Percentiles rank a stretch among this genome's conserved stretches.
phyloP scores from a whole-genome alignment of 2,329 filamentous ascomycete genomes.

The Tympanopsis confertula region DNA sequence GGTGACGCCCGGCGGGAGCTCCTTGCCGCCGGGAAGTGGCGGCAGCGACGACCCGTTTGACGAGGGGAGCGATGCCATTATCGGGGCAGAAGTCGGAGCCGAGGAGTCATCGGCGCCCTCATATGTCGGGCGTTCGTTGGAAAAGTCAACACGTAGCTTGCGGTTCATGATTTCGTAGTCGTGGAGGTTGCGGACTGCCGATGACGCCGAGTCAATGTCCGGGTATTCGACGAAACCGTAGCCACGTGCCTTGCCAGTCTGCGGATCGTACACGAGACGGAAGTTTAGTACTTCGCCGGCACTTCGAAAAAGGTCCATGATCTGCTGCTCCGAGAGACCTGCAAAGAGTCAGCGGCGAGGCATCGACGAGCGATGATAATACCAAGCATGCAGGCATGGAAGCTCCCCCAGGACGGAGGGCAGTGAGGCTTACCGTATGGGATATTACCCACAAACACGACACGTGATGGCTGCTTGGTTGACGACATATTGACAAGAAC shows the following conservation, averaged over 20 bases:
- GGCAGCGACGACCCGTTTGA: constrained; percentile 34
- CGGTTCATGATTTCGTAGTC: constrained; percentile 91
- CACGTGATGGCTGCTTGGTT: constrained; percentile 63
- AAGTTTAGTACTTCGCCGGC: constrained; percentile 87
- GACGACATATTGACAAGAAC: constrained; percentile 40
- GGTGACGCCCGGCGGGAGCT: constrained; percentile 70
- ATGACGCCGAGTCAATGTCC: constrained; percentile 72
- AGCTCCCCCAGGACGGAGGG: constrained; percentile 3
- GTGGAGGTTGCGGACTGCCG: constrained; percentile 88
- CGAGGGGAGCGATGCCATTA: constrained; percentile 7
- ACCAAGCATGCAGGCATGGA: neutral
- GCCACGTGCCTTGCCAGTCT: constrained; percentile 87
- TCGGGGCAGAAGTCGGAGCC: constrained; percentile 1
- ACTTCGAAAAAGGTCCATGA: constrained; percentile 82
- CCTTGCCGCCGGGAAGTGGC: constrained; percentile 72
- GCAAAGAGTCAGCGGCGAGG: constrained; percentile 5
- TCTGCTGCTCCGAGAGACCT: constrained; percentile 94
- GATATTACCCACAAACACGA: constrained; percentile 78
- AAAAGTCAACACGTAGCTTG: constrained; percentile 90
- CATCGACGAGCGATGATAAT: constrained; percentile 1
- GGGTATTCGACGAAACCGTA: constrained; percentile 96
- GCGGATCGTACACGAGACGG: constrained; percentile 85
- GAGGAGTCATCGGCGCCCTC: constrained; percentile 37
- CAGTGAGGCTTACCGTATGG: constrained; percentile 51
- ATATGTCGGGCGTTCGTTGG: constrained; percentile 72